These are phyloP conservation scores for Myriosclerotinia curreyana DNA, from an alignment of 2,329 filamentous ascomycete species.

Conservation along the genomic window DNA sequence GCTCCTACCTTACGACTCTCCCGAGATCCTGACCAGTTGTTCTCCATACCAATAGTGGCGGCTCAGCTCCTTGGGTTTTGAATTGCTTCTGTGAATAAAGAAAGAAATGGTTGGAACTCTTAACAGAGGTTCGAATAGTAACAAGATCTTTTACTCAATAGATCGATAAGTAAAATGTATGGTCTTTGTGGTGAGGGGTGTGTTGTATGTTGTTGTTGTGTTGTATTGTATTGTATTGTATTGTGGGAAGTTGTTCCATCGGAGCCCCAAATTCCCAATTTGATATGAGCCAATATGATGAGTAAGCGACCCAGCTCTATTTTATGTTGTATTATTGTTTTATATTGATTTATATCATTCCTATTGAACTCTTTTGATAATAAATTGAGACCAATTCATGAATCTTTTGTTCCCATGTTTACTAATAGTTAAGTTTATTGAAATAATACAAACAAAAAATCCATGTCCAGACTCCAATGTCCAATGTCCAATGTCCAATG, in stretches of 20 bases:
- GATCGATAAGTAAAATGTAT: not conserved
- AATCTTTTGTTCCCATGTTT: not conserved
- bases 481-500: too few relatives aligned
- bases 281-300: conserved; percentile 1
- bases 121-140: not conserved
- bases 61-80: not conserved
- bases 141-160: not conserved
- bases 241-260: not conserved
- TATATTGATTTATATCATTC: too few relatives aligned
- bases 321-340: not conserved
- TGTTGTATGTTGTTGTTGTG: conserved; percentile 10
- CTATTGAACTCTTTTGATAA: too few relatives aligned
- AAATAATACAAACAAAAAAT: too few relatives aligned
- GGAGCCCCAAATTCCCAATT: not conserved
- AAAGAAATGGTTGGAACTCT: not conserved
- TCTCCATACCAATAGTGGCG: conserved; percentile 7
- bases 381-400: not conserved
- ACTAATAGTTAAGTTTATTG: too few relatives aligned
- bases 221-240: not conserved
- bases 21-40: conserved; percentile 7
- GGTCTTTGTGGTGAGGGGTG: not conserved
- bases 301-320: conserved; percentile 5
- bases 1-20: conserved; percentile 19
- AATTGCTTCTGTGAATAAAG: not conserved
- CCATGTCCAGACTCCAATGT: too few relatives aligned